Evolutionary conservation across 1,139 yeast species (phyloP), one percentile per base, ranked within the genome.

Genomic region (Zygosaccharomyces pseudobailii): DNA sequence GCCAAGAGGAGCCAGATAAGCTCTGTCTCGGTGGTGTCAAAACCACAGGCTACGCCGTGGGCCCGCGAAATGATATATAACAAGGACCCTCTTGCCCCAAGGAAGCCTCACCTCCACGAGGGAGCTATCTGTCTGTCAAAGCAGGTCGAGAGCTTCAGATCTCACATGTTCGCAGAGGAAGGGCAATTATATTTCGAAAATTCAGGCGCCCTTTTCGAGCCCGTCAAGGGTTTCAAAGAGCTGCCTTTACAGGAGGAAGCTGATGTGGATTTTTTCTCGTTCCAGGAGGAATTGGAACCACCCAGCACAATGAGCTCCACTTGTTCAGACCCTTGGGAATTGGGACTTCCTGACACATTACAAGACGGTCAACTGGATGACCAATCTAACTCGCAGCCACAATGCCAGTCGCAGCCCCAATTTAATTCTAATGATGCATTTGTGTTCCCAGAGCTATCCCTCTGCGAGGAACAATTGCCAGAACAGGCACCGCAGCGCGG

Each of bases 391-490:
- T 30, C 19, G 33, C 13, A 9, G 33, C 33, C 10, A n/a, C 19
- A 9, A 6, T 9, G 19, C 19, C 33, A 28, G 5, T n/a, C 37
- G 24, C 28, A 24, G 23, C 45, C 38, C 22, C 21, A 19, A 20
- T 20, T 6, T 42, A 25, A 31, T 13, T 19, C 40, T 6, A 13
- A 21, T 17, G 22, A 20, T 17, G 33, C 27, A 23, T 23, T 41
- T 13, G 34, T 20, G 27, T 36, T 36, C 27, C 40, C 25, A 33
- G 22, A 30, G 32, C 19, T 37, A 10, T 19, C 41, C 28, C 25
- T 27, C 33, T 35, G 39, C 28, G 30, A 19, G n/a, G 46, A 30
- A 20, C 46, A 42, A 27, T 23, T 41, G 24, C 39, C 36, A 5
- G 40, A 25, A 7, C 40, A 6, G 19, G 34, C 19, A 9, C 40